phyloP scores from a whole-genome alignment of 768 basidiomycete species.

The Roridomyces roridus region DNA sequence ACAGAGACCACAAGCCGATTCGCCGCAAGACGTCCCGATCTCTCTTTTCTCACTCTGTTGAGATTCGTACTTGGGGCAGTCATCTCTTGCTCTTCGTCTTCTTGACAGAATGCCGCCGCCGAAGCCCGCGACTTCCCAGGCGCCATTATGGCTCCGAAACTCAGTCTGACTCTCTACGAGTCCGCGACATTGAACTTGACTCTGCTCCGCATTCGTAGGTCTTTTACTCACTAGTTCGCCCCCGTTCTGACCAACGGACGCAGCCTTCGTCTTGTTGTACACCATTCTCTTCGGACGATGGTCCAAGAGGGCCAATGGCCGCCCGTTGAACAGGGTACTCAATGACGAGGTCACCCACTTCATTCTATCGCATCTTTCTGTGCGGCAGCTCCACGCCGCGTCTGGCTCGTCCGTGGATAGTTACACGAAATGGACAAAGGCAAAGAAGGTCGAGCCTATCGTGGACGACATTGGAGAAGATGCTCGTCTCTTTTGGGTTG shows the following conservation, averaged over 20 bases:
- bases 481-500: constrained; percentile 9
- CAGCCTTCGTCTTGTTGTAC: constrained; percentile 1
- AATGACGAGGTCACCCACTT: neutral
- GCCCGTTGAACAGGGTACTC: neutral
- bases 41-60: no score
- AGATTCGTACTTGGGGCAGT: no score
- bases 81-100: no score
- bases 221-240: neutral
- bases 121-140: no score
- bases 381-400: constrained; percentile 10
- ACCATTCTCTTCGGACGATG: neutral
- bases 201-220: constrained; percentile 4
- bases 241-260: neutral
- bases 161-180: neutral
- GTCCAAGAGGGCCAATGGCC: constrained; percentile 14
- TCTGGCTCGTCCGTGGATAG: constrained; percentile 3
- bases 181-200: neutral
- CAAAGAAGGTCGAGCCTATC: neutral
- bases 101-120: no score
- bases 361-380: constrained; percentile 3
- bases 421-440: constrained; percentile 8
- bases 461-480: neutral
- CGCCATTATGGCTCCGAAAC: no score
- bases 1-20: no score
- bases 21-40: no score